Evolutionary conservation across 768 basidiomycete genomes (phyloP).

Genomic region (Suillus variegatus): DNA sequence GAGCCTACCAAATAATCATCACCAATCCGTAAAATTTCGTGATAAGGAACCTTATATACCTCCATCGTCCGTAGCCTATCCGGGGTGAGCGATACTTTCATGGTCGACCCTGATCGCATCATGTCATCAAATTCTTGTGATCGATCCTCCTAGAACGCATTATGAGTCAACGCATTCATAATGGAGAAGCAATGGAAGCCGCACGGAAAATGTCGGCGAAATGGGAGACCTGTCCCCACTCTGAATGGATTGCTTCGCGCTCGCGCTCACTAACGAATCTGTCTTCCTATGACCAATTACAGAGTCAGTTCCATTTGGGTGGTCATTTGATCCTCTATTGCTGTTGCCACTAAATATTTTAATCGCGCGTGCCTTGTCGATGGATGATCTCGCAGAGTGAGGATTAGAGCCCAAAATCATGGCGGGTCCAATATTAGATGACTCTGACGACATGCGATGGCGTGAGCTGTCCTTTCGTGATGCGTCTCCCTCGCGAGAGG

Average conservation of each 20-base stretch:
- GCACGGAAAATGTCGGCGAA: constrained; percentile 36
- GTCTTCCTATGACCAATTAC: constrained; percentile 54
- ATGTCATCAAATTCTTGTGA: constrained; percentile 91
- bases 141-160: constrained; percentile 49
- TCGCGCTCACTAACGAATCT: constrained; percentile 55
- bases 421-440: constrained; percentile 25
- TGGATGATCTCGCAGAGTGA: constrained; percentile 51
- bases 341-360: constrained; percentile 51
- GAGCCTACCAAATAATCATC: constrained; percentile 43
- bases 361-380: constrained; percentile 62
- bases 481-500: constrained; percentile 23
- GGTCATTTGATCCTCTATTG: constrained; percentile 42
- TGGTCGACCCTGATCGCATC: constrained; percentile 85
- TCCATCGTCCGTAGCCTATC: constrained; percentile 93
- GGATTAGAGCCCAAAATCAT: constrained; percentile 15
- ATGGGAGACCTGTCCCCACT: constrained; percentile 37
- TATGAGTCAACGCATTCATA: constrained; percentile 6
- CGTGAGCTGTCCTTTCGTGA: constrained; percentile 24
- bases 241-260: constrained; percentile 39
- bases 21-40: constrained; percentile 14
- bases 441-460: constrained; percentile 42
- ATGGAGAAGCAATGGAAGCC: constrained; percentile 12
- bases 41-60: constrained; percentile 49
- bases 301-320: constrained; percentile 40
- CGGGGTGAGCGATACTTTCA: constrained; percentile 95